These are phyloP conservation scores for Cryptococcus depauperatus DNA, from an alignment of 1,284 basidiomycete species.

Conservation along the genomic window DNA sequence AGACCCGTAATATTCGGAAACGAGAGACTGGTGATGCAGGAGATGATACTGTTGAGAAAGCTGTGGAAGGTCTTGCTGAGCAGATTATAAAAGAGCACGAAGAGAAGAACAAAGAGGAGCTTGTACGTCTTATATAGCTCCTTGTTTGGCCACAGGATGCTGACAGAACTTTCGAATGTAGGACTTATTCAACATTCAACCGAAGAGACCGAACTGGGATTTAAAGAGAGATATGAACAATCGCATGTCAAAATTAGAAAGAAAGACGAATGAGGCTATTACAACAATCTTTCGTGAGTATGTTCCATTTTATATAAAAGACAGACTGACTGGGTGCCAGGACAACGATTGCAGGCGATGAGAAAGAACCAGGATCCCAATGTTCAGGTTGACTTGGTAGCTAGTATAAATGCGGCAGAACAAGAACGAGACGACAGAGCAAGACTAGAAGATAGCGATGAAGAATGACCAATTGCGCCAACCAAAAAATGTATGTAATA, in stretches of 20 bases:
- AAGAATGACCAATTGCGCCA: not conserved
- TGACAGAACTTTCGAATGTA: constrained; percentile 37
- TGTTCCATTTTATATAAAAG: not conserved
- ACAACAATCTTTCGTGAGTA: constrained; percentile 80
- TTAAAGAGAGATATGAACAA: constrained; percentile 88
- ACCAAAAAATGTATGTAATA: not conserved
- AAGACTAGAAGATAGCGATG: constrained; percentile 21
- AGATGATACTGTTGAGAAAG: constrained; percentile 75
- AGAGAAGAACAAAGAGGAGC: constrained; percentile 69
- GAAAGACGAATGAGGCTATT: constrained; percentile 83
- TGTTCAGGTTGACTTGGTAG: constrained; percentile 39
- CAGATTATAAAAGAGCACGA: constrained; percentile 78
- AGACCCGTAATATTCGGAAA: constrained; percentile 66
- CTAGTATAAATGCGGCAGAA: constrained; percentile 40
- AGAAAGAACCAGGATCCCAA: constrained; percentile 29
- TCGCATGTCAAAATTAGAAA: constrained; percentile 78
- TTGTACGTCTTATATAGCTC: constrained; percentile 52
- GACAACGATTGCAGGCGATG: constrained; percentile 41
- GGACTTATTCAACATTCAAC: constrained; percentile 95
- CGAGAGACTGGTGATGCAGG: constrained; percentile 52
- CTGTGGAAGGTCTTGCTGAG: constrained; percentile 75
- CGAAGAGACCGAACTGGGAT: constrained; percentile 95
- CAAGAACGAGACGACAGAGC: constrained; percentile 30
- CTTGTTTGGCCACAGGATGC: not conserved
- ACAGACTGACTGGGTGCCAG: constrained; percentile 11